Conservation (phyloP, 2,329 filamentous ascomycete species). For the Aplosporella prunicola region DNA sequence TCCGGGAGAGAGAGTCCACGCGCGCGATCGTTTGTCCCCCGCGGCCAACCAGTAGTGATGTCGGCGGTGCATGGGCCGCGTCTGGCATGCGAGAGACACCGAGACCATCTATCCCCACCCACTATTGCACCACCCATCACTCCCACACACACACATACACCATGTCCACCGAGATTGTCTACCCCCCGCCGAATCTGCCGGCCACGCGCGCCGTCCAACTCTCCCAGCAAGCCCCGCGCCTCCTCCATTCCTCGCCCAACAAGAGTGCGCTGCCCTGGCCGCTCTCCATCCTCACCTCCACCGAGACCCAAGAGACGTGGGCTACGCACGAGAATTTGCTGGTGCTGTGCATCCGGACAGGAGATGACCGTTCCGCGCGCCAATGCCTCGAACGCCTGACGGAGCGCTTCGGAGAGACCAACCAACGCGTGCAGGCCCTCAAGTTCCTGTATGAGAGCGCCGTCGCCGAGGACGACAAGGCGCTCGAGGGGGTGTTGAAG, state of each 20-base stretch:
- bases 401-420: slow-evolving; percentile 69
- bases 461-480: slow-evolving; percentile 54
- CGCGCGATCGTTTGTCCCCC: too few relatives aligned
- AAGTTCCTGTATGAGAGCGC: slow-evolving; percentile 79
- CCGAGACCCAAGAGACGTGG: slow-evolving; percentile 75
- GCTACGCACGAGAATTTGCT: slow-evolving; percentile 78
- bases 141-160: neutral
- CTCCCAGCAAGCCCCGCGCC: slow-evolving; percentile 37
- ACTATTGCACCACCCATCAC: neutral
- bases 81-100: neutral
- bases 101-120: neutral
- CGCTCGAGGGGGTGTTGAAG: slow-evolving; percentile 59
- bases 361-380: slow-evolving; percentile 69
- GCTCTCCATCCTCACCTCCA: slow-evolving; percentile 40
- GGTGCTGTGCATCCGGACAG: slow-evolving; percentile 71
- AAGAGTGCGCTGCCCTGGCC: slow-evolving; percentile 39
- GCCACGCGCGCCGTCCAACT: slow-evolving; percentile 35
- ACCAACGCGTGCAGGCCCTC: slow-evolving; percentile 79
- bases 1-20: too few relatives aligned
- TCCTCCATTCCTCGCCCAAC: slow-evolving; percentile 27
- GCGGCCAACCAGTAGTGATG: neutral
- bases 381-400: slow-evolving; percentile 66
- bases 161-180: slow-evolving; percentile 25
- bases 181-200: slow-evolving; percentile 30
- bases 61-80: too few relatives aligned